Conservation (phyloP, 2,329 filamentous ascomycete genomes). For the Exophiala sp. region DNA sequence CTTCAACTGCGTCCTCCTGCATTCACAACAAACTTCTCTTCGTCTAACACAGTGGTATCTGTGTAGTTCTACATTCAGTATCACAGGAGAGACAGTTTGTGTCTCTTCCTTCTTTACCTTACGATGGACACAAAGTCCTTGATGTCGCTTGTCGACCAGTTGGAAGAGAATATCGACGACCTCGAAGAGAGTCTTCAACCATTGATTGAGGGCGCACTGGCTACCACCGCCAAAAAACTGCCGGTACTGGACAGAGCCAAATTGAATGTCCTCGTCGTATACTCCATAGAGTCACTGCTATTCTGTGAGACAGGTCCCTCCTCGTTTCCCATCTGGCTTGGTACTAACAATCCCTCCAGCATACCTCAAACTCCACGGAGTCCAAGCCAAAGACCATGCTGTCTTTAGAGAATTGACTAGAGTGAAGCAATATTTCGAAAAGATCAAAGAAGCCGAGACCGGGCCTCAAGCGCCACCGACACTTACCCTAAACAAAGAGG, state of each 20-base stretch:
- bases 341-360: slow-evolving; percentile 44
- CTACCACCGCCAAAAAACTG: slow-evolving; percentile 66
- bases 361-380: slow-evolving; percentile 69
- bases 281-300: slow-evolving; percentile 74
- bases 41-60: no score
- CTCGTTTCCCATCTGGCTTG: background rate
- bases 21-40: background rate
- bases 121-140: slow-evolving; percentile 35
- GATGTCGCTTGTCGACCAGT: slow-evolving; percentile 61
- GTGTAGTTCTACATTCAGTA: no score
- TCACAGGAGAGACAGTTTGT: no score
- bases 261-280: slow-evolving; percentile 79
- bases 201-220: slow-evolving; percentile 60
- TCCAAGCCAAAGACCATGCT: slow-evolving; percentile 75
- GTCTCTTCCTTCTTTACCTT: background rate
- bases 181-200: slow-evolving; percentile 69
- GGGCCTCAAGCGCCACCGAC: slow-evolving; percentile 49
- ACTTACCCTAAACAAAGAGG: slow-evolving; percentile 64
- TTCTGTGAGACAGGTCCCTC: slow-evolving; percentile 58
- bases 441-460: slow-evolving; percentile 71
- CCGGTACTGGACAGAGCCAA: slow-evolving; percentile 94
- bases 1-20: background rate
- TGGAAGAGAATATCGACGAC: slow-evolving; percentile 72
- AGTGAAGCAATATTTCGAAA: slow-evolving; percentile 85
- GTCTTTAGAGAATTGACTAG: slow-evolving; percentile 80